phyloP scores from a whole-genome alignment of 805 yeast genomes.

The Candida maltosa region DNA sequence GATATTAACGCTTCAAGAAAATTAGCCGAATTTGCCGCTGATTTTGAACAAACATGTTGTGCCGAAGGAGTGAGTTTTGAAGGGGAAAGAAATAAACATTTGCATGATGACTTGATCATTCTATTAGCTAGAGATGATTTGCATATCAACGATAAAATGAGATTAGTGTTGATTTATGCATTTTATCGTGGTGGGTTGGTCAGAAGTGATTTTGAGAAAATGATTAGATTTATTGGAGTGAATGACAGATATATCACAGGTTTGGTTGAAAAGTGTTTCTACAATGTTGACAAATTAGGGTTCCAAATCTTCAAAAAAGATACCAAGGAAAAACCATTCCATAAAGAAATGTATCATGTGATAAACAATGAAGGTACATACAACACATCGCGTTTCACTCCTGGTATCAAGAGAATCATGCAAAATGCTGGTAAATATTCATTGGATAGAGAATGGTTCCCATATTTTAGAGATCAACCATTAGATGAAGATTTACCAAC shows the following conservation, averaged over 20 bases:
- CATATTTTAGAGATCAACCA: slow-evolving; percentile 75
- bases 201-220: slow-evolving; percentile 66
- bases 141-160: slow-evolving; percentile 63
- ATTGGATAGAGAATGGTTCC: slow-evolving; percentile 60
- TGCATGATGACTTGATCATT: slow-evolving; percentile 60
- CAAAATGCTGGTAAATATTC: slow-evolving; percentile 48
- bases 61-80: slow-evolving; percentile 70
- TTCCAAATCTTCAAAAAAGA: slow-evolving; percentile 47
- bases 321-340: slow-evolving; percentile 40
- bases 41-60: slow-evolving; percentile 78
- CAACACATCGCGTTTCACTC: slow-evolving; percentile 69
- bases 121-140: slow-evolving; percentile 49
- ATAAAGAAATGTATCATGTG: slow-evolving; percentile 55
- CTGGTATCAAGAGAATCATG: slow-evolving; percentile 62
- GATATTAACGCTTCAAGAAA: slow-evolving; percentile 53
- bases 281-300: slow-evolving; percentile 49
- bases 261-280: slow-evolving; percentile 51
- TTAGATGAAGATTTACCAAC: slow-evolving; percentile 42
- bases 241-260: slow-evolving; percentile 47
- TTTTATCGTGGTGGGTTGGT: slow-evolving; percentile 79
- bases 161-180: slow-evolving; percentile 73
- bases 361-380: slow-evolving; percentile 48
- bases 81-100: slow-evolving; percentile 56
- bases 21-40: slow-evolving; percentile 67
- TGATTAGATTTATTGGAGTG: slow-evolving; percentile 54